Evolutionary conservation across 2,329 filamentous ascomycete genomes (phyloP), one percentile per base, ranked within the genome.

Genomic region (Diaporthe citriasiana): DNA sequence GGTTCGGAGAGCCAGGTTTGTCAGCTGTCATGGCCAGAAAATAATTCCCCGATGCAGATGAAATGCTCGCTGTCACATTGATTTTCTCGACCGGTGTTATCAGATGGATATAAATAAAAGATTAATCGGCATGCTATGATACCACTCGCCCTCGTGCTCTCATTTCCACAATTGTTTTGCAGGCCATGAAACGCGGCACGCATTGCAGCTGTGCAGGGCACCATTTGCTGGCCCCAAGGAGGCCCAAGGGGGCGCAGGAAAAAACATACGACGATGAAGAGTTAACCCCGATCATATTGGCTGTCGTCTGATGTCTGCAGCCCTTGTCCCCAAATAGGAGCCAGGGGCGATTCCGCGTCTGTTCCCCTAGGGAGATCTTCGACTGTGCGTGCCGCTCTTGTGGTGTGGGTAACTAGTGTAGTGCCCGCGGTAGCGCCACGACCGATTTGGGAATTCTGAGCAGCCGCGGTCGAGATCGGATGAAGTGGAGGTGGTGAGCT

Each of bases 241-340:
- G 22, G 42, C 30, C 22, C 27, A 7, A 35, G 63, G 30, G n/a
- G 22, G 42, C 30, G 33, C 33, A 47, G 25, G 63, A 4, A 6
- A 38, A 30, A 50, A 66, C 22, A 51, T 40, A 51, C 30, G 63
- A 66, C 63, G 63, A 66, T 15, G 22, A 35, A 7, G 30, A 25
- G 8, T 51, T 53, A 66, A 38, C 6, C 42, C 63, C 30, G 63
- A 40, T 51, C 63, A 38, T 66, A 66, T 66, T 40, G 45, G 33
- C 63, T 51, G 63, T 66, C 63, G 63, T 66, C 63, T 66, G 63
- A 66, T 66, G 63, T 66, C 40, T 57, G 30, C 33, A 17, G n/a
- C 10, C n/a, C n/a, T 15, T 6, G 4, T n/a, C 10, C 22, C 13
- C 8, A 50, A 50, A 25, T 27, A 33, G 22, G 27, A 2, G n/a